These are phyloP conservation scores for Phytophthora vignae DNA, from an alignment of 352 stramenopile species.

Conservation along the genomic window DNA sequence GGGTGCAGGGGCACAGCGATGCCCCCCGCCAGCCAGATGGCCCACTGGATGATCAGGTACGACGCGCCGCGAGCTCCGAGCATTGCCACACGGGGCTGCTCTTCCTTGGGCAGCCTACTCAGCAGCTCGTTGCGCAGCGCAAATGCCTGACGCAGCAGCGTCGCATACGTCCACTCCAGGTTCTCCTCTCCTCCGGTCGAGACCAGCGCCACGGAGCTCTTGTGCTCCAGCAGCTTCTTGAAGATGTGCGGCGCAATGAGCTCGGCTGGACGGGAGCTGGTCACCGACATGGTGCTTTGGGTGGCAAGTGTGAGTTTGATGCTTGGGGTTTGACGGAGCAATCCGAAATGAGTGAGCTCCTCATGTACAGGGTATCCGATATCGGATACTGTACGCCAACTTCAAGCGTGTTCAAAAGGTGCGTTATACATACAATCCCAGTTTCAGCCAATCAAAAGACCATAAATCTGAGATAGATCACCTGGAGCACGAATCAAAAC, in stretches of 20 bases:
- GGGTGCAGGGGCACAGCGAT: slow-evolving; percentile 75
- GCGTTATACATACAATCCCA: not conserved
- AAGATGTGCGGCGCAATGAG: slow-evolving; percentile 40
- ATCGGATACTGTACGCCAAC: not conserved
- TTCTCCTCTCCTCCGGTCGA: slow-evolving; percentile 10
- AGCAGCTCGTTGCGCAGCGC: slow-evolving; percentile 44
- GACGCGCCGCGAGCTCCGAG: slow-evolving; percentile 54
- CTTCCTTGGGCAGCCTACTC: slow-evolving; percentile 1
- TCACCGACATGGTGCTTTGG: slow-evolving; percentile 6
- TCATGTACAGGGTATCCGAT: no score
- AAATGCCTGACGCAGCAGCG: slow-evolving; percentile 47
- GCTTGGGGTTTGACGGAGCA: not conserved
- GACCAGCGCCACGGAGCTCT: slow-evolving; percentile 29
- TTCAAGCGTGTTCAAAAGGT: not conserved
- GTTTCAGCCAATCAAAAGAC: not conserved
- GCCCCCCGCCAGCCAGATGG: slow-evolving; percentile 73
- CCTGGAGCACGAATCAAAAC: not conserved
- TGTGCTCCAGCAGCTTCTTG: slow-evolving; percentile 38
- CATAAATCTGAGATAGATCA: not conserved
- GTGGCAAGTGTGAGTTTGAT: not conserved
- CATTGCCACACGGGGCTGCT: slow-evolving; percentile 49
- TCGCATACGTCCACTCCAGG: slow-evolving; percentile 55
- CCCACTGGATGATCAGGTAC: slow-evolving; percentile 79
- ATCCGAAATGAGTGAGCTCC: slow-evolving; percentile 16
- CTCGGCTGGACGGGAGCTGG: not conserved